Percentiles rank a stretch among this genome's conserved stretches.
Conservation (phyloP, 179 eudicot species). For the Silene noctiflora region DNA sequence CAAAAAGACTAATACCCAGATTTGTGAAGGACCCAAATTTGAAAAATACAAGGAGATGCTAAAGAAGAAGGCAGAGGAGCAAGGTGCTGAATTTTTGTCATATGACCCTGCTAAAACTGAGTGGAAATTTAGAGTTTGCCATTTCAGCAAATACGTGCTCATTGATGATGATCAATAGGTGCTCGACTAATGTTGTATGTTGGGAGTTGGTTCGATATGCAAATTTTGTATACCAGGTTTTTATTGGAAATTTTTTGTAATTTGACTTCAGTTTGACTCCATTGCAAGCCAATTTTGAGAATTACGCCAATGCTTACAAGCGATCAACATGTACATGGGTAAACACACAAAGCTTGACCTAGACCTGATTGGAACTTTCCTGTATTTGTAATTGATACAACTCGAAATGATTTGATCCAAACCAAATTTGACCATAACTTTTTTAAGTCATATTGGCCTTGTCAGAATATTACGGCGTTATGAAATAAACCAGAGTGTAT, state of each 20-base stretch:
- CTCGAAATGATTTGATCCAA: not conserved
- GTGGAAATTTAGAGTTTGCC: slow-evolving; percentile 79
- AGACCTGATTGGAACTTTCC: not conserved
- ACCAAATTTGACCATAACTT: not conserved
- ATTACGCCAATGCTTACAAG: too few species aligned
- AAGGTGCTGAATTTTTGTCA: slow-evolving; percentile 79
- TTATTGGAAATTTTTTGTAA: too few species aligned
- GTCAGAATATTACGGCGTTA: too few species aligned
- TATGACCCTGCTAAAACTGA: slow-evolving; percentile 73
- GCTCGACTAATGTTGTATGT: not conserved
- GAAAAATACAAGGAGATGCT: slow-evolving; percentile 86
- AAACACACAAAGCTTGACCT: not conserved
- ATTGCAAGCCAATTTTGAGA: too few species aligned
- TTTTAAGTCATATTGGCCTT: too few species aligned
- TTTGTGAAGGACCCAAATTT: slow-evolving; percentile 59
- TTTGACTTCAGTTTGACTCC: too few species aligned
- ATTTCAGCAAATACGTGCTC: slow-evolving; percentile 67
- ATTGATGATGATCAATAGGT: slow-evolving; percentile 33
- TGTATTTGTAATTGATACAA: not conserved
- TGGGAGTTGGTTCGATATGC: too few species aligned
- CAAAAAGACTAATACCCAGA: slow-evolving; percentile 51
- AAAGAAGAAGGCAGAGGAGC: slow-evolving; percentile 65
- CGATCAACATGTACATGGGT: too few species aligned
- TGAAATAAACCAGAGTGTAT: not conserved
- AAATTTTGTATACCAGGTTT: too few species aligned